Evolutionary conservation across 2,329 filamentous ascomycete genomes (phyloP).

Genomic region (Beauveria pseudobassiana): DNA sequence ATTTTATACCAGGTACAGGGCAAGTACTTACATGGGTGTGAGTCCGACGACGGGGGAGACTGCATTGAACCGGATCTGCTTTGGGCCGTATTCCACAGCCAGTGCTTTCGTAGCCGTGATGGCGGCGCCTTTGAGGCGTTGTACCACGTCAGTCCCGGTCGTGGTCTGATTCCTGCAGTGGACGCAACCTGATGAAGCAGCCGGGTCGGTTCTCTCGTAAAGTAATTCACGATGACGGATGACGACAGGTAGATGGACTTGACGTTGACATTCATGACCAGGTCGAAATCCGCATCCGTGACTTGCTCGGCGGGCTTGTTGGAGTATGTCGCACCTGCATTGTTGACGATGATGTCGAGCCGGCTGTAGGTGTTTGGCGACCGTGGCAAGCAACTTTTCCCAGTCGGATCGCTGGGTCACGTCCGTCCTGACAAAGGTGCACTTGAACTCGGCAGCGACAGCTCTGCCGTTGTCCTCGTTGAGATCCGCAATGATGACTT

Average conservation of each 20-base stretch:
- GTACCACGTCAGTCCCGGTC: conserved; percentile 61
- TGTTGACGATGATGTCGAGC: conserved; percentile 54
- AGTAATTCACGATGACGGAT: conserved; percentile 51
- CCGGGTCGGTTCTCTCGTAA: conserved; percentile 49
- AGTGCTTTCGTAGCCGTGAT: conserved; percentile 51
- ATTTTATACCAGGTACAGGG: neutral
- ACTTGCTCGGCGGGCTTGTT: conserved; percentile 59
- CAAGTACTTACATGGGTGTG: conserved; percentile 46
- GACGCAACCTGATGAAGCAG: conserved; percentile 60
- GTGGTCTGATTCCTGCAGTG: conserved; percentile 51
- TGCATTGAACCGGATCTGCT: conserved; percentile 66
- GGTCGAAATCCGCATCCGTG: conserved; percentile 58
- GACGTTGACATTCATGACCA: conserved; percentile 61
- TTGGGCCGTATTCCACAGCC: conserved; percentile 64
- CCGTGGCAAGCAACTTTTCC: conserved; percentile 39
- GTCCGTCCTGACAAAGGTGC: conserved; percentile 36
- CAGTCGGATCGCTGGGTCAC: conserved; percentile 47
- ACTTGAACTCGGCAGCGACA: conserved; percentile 37
- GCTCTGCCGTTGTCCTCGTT: conserved; percentile 42
- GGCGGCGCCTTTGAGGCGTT: conserved; percentile 61
- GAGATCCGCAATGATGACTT: conserved; percentile 56
- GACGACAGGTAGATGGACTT: conserved; percentile 58
- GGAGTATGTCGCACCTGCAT: conserved; percentile 49
- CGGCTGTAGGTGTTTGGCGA: conserved; percentile 39
- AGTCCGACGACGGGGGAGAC: conserved; percentile 62